Evolutionary conservation across 2,329 filamentous ascomycete genomes (phyloP), one percentile per base, ranked within the genome.

Genomic region (Aspergillus transmontanensis): DNA sequence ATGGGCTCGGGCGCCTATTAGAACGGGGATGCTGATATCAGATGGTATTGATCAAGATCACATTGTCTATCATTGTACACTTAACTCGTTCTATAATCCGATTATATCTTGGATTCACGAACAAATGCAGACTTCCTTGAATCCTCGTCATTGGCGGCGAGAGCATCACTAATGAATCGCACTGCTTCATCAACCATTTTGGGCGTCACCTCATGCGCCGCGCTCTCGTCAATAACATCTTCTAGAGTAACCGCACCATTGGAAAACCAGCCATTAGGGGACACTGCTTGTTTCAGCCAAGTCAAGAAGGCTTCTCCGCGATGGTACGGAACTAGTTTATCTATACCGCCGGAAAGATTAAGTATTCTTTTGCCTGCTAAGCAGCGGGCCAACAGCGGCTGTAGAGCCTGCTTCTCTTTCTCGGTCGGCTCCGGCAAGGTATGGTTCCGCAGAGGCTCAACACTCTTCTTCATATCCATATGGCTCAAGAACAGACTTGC

Each of bases 401-500:
- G 71, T 32, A 85, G 64, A 10, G 72, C 70, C 46, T 77, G 68
- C 67, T 81, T 77, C 66, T 86, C 83, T 5, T 76, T 68, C 7
- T 80, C 78, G 1, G 76, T 76, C 1, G 80, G 73, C 6, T 79
- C 74, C 2, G 73, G 73, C n/a, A 80, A 63, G 4, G 72, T 69
- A 2, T 65, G 72, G 30, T 73, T 69, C 30, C 74, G 75, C n/a
- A 73, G 66, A 16, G 73, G 68, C 21, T 67, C 65, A 48, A 68
- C 61, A 23, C 70, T 62, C 11, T 65, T 51, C 16, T 62, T 64
- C 14, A 68, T 65, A 19, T 70, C 67, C 59, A 77, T 65, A 1
- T 83, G 81, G 53, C 86, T 85, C 6, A 96, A 88, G 11, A 97
- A 78, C 7, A 95, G 80, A 1, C 86, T 89, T 23, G 90, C 90